These are phyloP conservation scores for Cucurbitaria berberidis DNA, from an alignment of 2,329 filamentous ascomycete species.

Conservation along the genomic window DNA sequence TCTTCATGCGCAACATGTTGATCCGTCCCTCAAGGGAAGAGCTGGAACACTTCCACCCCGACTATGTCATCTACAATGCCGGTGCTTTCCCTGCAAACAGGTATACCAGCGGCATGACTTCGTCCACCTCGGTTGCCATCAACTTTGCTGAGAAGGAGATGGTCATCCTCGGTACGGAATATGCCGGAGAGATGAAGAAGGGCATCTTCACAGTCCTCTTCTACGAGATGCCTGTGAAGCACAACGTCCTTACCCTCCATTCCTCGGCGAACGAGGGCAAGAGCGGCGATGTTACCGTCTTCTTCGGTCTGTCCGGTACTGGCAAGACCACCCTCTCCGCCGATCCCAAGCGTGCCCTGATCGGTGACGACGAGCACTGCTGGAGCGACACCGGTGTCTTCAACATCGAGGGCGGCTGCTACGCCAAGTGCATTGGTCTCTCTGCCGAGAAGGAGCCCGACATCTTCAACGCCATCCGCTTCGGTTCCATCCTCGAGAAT, in stretches of 20 bases:
- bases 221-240: constrained; percentile 99
- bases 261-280: constrained; percentile 97
- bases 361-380: constrained; percentile 99
- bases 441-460: constrained; percentile 99
- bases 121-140: constrained; percentile 94
- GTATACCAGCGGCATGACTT: constrained; percentile 98
- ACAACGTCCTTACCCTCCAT: constrained; percentile 97
- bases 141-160: constrained; percentile 99
- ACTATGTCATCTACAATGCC: constrained; percentile 99
- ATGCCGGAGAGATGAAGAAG: constrained; percentile 98
- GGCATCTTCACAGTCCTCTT: constrained; percentile 98
- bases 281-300: constrained; percentile 94
- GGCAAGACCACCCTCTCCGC: constrained; percentile 98
- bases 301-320: constrained; percentile 98
- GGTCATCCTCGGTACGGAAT: constrained; percentile 99
- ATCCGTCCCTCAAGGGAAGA: constrained; percentile 91
- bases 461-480: constrained; percentile 94
- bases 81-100: constrained; percentile 98
- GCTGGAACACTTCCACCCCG: constrained; percentile 95
- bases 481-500: constrained; percentile 97
- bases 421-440: constrained; percentile 97
- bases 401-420: constrained; percentile 99
- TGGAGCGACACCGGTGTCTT: constrained; percentile 97
- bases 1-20: constrained; percentile 99
- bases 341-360: constrained; percentile 93